Conservation (phyloP, 2,329 filamentous ascomycete species). For the Xylaria sp. region DNA sequence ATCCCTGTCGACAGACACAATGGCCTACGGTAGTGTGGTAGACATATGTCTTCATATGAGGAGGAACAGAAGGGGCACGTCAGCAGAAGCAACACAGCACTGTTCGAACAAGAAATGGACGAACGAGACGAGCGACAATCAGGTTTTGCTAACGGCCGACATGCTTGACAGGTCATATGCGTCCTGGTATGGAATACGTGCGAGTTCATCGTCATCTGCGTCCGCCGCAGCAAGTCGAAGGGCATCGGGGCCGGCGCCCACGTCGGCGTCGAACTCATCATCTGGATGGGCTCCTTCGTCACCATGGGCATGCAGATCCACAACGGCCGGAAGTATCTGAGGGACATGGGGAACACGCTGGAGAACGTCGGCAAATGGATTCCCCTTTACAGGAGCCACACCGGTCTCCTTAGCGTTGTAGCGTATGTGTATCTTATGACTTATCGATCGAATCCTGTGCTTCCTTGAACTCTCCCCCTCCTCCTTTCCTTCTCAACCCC, state of each 20-base stretch:
- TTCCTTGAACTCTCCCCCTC: background rate
- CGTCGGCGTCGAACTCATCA: conserved; percentile 32
- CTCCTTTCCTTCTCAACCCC: no score
- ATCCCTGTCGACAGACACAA: no score
- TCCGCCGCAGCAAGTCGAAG: conserved; percentile 20
- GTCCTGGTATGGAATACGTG: conserved; percentile 29
- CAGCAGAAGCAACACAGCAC: no score
- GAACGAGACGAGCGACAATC: background rate
- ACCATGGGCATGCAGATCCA: conserved; percentile 5
- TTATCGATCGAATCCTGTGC: background rate
- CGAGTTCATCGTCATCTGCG: conserved; percentile 31
- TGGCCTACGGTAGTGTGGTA: no score
- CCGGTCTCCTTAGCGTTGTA: background rate
- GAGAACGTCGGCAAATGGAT: background rate
- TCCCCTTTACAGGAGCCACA: background rate
- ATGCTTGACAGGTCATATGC: conserved; percentile 7
- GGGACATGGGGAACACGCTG: background rate
- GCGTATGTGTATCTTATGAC: background rate
- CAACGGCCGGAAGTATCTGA: no score
- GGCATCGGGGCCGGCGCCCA: conserved; percentile 34
- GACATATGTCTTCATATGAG: background rate
- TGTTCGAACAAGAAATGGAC: no score
- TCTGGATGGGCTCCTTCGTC: conserved; percentile 16
- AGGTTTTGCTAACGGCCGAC: background rate
- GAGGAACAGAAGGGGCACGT: background rate